These are phyloP conservation scores for Isochrysis galbana DNA, from an alignment of 78 protist species.

Conservation along the genomic window DNA sequence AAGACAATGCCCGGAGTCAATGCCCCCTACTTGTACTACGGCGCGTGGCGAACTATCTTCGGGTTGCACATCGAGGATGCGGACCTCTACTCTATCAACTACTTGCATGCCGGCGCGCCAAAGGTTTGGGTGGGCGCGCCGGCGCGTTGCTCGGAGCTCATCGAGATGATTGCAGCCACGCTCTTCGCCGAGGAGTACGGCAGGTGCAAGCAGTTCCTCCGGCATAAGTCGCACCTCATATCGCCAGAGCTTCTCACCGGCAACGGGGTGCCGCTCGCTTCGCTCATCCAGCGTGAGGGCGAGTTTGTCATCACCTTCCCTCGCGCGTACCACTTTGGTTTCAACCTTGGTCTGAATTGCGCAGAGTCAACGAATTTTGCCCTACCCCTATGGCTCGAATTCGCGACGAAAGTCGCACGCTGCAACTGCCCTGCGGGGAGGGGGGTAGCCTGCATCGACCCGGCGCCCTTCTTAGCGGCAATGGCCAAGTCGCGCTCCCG, in stretches of 20 bases:
- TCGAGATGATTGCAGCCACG: neutral
- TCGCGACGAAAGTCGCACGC: no score
- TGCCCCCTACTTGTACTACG: neutral
- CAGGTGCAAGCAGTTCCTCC: neutral
- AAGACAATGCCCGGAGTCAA: constrained; percentile 8
- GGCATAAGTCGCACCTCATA: neutral
- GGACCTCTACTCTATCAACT: neutral
- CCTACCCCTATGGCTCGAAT: no score
- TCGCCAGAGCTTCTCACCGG: neutral
- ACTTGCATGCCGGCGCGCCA: neutral
- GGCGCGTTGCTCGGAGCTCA: neutral
- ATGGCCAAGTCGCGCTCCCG: no score
- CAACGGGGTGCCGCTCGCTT: neutral
- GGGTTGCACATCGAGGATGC: neutral
- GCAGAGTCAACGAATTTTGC: neutral
- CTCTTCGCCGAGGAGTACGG: neutral
- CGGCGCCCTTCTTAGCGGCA: no score
- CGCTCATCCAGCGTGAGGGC: neutral
- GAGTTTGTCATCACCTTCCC: neutral
- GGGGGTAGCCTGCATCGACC: no score
- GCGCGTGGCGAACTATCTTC: neutral
- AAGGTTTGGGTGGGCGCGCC: neutral
- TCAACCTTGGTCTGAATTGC: neutral
- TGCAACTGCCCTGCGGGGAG: no score
- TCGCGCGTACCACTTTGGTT: neutral